Evolutionary conservation across 345 rosid species (phyloP).

Genomic region (Raphanus sativus): DNA sequence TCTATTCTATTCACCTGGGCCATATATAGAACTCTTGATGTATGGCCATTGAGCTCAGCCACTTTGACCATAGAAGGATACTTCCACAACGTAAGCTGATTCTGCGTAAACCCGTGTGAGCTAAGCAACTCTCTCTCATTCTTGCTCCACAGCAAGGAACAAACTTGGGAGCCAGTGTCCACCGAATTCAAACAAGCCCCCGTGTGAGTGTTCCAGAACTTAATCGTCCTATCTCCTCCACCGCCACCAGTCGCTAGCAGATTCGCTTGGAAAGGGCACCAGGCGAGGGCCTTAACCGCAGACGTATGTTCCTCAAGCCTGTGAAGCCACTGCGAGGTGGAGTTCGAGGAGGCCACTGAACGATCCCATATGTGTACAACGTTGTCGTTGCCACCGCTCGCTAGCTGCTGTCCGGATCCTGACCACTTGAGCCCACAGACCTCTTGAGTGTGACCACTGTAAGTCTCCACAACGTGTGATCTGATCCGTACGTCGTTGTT

Average conservation of each 20-base stretch:
- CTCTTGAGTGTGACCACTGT: background rate
- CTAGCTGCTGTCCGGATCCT: background rate
- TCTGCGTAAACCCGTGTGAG: background rate
- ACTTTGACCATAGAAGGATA: background rate
- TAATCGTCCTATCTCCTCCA: background rate
- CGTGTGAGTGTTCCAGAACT: conserved; percentile 7
- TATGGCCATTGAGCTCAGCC: conserved; percentile 1
- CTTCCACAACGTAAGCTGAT: conserved; percentile 11
- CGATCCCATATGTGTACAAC: conserved; percentile 6
- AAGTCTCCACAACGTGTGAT: conserved; percentile 1
- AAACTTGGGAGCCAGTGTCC: background rate
- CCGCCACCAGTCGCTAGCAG: background rate
- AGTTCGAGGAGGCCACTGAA: background rate
- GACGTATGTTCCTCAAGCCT: conserved; percentile 4
- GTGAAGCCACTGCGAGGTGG: background rate
- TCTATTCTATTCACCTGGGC: conserved; percentile 11
- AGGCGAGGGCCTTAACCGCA: background rate
- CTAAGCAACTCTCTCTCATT: conserved; percentile 8
- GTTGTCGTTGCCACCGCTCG: conserved; percentile 1
- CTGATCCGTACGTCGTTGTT: background rate
- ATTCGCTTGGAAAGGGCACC: conserved; percentile 5
- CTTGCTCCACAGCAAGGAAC: background rate
- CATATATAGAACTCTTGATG: background rate
- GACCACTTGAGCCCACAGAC: conserved; percentile 6
- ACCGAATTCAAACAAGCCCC: background rate